Evolutionary conservation across 192 early-diverging fungal species (phyloP).

Genomic region (Rhizoclosmatium sp.): DNA sequence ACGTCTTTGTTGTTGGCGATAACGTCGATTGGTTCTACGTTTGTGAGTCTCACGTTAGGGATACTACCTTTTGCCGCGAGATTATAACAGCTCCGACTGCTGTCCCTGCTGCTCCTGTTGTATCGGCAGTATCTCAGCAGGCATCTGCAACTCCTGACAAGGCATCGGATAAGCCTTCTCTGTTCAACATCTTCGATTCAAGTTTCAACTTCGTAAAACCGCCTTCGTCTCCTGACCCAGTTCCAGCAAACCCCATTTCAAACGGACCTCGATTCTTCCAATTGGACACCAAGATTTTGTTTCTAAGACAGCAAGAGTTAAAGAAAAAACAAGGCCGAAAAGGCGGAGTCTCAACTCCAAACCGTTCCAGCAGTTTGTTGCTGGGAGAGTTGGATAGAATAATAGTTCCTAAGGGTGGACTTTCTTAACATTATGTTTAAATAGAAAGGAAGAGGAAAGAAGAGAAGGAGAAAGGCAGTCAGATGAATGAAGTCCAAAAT

Average conservation of each 20-base stretch:
- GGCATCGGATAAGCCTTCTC: neutral
- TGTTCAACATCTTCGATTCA: constrained; percentile 14
- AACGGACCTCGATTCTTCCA: constrained; percentile 12
- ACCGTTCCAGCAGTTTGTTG: neutral
- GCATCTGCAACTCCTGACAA: neutral
- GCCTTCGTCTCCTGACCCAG: neutral
- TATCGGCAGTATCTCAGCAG: neutral
- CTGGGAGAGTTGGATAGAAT: constrained; percentile 14
- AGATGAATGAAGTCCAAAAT: no score
- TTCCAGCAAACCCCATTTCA: neutral
- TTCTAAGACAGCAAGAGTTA: neutral
- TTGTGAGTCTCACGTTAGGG: constrained; percentile 33
- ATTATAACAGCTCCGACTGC: neutral
- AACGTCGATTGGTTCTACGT: constrained; percentile 40
- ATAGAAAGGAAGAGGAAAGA: no score
- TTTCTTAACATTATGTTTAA: neutral
- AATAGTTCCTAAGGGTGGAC: neutral
- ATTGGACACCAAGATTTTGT: constrained; percentile 10
- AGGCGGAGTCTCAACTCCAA: no score
- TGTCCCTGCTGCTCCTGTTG: neutral
- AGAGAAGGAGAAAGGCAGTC: no score
- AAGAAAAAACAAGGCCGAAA: neutral
- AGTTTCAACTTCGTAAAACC: constrained; percentile 18
- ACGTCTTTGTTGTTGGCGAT: constrained; percentile 21
- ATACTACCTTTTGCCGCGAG: constrained; percentile 16